Percentiles rank a stretch among this genome's conserved stretches.
Conservation (phyloP, 2,329 filamentous ascomycete genomes). For the Escovopsis weberi region DNA sequence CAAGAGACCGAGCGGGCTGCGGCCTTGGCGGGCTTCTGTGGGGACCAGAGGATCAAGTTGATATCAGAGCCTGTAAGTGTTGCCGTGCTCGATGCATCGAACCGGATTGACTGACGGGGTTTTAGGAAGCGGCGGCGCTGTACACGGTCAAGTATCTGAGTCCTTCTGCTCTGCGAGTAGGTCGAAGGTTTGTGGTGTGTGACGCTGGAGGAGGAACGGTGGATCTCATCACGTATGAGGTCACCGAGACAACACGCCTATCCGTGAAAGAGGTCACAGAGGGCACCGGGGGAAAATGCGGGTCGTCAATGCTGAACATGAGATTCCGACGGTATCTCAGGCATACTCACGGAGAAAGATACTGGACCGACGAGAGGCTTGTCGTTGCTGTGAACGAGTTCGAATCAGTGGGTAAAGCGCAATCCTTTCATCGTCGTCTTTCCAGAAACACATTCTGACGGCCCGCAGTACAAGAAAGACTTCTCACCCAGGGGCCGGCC, state of each 20-base stretch:
- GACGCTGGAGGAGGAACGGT: slow-evolving; percentile 41
- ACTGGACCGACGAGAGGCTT: slow-evolving; percentile 28
- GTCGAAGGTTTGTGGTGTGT: slow-evolving; percentile 36
- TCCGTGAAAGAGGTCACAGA: slow-evolving; percentile 33
- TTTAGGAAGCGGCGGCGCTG: slow-evolving; percentile 34
- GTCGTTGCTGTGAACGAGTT: slow-evolving; percentile 28
- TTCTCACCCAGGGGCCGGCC: slow-evolving; percentile 22
- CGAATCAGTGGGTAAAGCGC: slow-evolving; percentile 29
- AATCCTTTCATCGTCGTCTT: slow-evolving; percentile 9
- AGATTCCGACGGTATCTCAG: slow-evolving; percentile 30
- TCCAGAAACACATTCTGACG: slow-evolving; percentile 1
- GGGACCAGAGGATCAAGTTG: slow-evolving; percentile 28
- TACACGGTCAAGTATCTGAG: slow-evolving; percentile 31
- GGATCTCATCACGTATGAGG: slow-evolving; percentile 38
- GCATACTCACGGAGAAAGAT: slow-evolving; percentile 26
- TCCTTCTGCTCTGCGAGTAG: slow-evolving; percentile 25
- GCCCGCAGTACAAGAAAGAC: slow-evolving; percentile 21
- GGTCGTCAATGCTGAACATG: slow-evolving; percentile 34
- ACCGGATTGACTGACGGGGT: slow-evolving; percentile 1
- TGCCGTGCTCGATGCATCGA: background rate
- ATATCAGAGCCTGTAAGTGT: slow-evolving; percentile 31
- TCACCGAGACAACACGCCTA: slow-evolving; percentile 26
- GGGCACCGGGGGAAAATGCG: slow-evolving; percentile 34
- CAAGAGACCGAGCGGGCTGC: slow-evolving; percentile 30
- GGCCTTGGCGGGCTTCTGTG: slow-evolving; percentile 24